Conservation (phyloP, 1,284 basidiomycete species). For the Tetrapyrgos nigripes region DNA sequence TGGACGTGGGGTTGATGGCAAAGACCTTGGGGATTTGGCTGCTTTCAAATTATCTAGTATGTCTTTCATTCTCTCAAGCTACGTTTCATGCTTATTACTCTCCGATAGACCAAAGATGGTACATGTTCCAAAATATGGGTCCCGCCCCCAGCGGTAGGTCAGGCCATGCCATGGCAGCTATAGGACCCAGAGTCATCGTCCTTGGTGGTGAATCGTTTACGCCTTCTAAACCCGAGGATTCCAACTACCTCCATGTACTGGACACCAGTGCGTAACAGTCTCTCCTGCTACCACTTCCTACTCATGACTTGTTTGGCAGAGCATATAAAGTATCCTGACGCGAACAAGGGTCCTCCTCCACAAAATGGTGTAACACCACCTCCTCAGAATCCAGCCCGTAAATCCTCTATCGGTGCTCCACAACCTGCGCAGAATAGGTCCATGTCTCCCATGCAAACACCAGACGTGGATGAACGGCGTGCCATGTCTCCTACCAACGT, state of each 20-base stretch:
- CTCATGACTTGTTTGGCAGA: constrained; percentile 47
- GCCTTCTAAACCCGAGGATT: constrained; percentile 80
- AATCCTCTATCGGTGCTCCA: constrained; percentile 31
- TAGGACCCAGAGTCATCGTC: constrained; percentile 89
- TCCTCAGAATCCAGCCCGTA: constrained; percentile 36
- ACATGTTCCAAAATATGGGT: constrained; percentile 99
- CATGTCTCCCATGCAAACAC: constrained; percentile 58
- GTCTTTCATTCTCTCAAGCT: constrained; percentile 32
- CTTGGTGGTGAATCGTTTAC: constrained; percentile 94
- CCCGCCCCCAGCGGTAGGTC: constrained; percentile 90
- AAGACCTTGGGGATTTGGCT: constrained; percentile 93
- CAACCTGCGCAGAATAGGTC: constrained; percentile 49
- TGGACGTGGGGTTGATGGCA: constrained; percentile 95
- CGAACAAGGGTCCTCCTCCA: constrained; percentile 56
- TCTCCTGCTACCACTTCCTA: constrained; percentile 11
- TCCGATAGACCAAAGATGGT: constrained; percentile 80
- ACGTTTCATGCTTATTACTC: constrained; percentile 7
- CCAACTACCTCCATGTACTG: constrained; percentile 85
- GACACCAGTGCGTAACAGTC: constrained; percentile 80
- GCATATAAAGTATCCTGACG: constrained; percentile 94
- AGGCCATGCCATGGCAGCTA: constrained; percentile 95
- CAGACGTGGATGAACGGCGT: constrained; percentile 65
- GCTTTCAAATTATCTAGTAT: constrained; percentile 96
- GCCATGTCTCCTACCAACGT: constrained; percentile 64
- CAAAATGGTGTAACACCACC: constrained; percentile 5